Base-by-base conservation (phyloP, 352 stramenopile genomes). In the Globisporangium polare region DNA sequence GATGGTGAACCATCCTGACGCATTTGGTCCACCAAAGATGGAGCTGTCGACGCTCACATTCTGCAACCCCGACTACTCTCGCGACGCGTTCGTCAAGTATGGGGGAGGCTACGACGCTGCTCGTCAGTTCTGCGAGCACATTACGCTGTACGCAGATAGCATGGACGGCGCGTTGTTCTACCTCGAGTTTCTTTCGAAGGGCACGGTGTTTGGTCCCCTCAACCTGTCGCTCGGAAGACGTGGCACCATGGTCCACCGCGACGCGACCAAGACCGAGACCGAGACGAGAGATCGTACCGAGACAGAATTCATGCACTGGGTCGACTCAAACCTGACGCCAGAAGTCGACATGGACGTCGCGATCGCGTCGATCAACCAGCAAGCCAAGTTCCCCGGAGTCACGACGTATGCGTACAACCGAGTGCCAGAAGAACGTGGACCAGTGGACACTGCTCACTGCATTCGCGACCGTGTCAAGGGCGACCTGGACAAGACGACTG, bases 21-120 rank as follows among this genome's bases (percentile, higher is more conserved):
- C 20, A 3, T 62, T 54, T 15, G 20, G 35, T 43, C 9, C 24
- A 52, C 72, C 26, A 3, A 61, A 69, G 9, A 53, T 81, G 39
- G 58, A 69, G 50, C 65, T 86, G 0, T 78, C 74, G 17, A 94
- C 71, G 26, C 80, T 95, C 3, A 94, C 77, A 8, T 82, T 95
- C 46, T 73, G 80, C 39, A 94, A 95, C 46, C 81, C 86, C 8
- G 85, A 94, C 65, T 95, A 91, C 58, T 75, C 85, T 13, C 66
- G 83, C 9, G 65, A 75, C 17, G 75, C 77, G 26, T 95, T 94
- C 37, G 67, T 74, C 5, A 75, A 83, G 31, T 78, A 80, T 42
- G 81, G 77, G 18, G 77, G 77, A 57, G 72, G 60, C 0, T 95
- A 90, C 42, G 68, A 77, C 24, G 67, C 67, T 1, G 67, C 87